Conservation (phyloP, 306 rosid genomes). For the Begonia peltatifolia region DNA sequence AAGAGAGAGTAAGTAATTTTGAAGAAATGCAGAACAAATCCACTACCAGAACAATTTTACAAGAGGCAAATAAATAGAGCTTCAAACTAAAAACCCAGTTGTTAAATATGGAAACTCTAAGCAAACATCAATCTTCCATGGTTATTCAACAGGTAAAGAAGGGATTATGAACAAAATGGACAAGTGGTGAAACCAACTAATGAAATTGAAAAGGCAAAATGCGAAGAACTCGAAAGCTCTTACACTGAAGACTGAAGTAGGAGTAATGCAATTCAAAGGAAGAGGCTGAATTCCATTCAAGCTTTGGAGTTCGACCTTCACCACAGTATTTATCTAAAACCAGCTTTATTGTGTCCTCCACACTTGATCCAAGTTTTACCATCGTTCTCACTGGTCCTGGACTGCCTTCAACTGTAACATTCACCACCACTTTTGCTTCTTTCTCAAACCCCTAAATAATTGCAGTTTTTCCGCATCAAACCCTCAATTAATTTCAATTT, state of each 20-base stretch:
- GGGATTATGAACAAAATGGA: too few species aligned
- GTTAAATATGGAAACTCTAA: too few species aligned
- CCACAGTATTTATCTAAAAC: conserved; percentile 52
- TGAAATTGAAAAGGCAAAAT: not conserved
- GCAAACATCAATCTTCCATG: too few species aligned
- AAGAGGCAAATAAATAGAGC: too few species aligned
- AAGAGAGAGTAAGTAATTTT: too few species aligned
- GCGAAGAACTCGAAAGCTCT: not conserved
- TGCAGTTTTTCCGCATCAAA: not conserved
- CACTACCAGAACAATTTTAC: too few species aligned
- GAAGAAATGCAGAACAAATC: too few species aligned
- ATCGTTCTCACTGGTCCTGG: conserved; percentile 67
- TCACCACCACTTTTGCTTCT: conserved; percentile 81
- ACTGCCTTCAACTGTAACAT: conserved; percentile 81
- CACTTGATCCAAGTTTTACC: conserved; percentile 78
- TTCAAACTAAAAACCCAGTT: too few species aligned
- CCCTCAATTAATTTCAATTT: not conserved
- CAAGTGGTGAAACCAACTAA: too few species aligned
- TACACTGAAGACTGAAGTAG: conserved; percentile 79
- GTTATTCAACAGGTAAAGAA: too few species aligned
- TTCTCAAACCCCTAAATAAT: conserved; percentile 29
- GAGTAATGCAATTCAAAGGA: conserved; percentile 61
- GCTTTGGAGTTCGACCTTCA: conserved; percentile 68
- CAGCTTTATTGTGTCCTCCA: conserved; percentile 49
- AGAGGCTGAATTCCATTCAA: conserved; percentile 17